phyloP scores from a whole-genome alignment of 2,329 filamentous ascomycete species.

The Alternaria conjuncta region DNA sequence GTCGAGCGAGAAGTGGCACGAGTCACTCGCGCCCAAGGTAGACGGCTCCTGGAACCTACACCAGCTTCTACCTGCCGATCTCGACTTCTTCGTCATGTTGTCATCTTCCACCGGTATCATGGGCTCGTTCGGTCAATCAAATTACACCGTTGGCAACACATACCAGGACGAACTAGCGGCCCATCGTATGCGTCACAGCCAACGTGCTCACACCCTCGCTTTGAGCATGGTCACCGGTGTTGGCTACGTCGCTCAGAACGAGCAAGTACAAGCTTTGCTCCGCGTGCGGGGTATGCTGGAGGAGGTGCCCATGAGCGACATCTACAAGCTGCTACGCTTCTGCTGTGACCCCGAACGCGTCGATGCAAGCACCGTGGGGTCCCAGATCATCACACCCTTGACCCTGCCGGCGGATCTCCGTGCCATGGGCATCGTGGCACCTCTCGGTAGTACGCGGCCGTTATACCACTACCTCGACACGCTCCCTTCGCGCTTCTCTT shows the following conservation, averaged over 20 bases:
- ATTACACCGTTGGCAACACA: slow-evolving; percentile 34
- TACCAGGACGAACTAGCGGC: slow-evolving; percentile 33
- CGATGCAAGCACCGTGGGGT: neutral
- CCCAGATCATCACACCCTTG: slow-evolving; percentile 27
- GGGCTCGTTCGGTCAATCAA: slow-evolving; percentile 28
- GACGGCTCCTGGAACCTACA: slow-evolving; percentile 43
- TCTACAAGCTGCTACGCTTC: slow-evolving; percentile 25
- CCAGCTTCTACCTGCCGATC: slow-evolving; percentile 9
- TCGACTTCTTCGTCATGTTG: slow-evolving; percentile 37
- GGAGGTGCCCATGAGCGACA: slow-evolving; percentile 22
- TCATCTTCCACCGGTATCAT: slow-evolving; percentile 28
- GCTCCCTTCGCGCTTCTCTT: slow-evolving; percentile 11
- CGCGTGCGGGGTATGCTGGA: slow-evolving; percentile 14
- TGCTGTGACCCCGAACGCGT: slow-evolving; percentile 20
- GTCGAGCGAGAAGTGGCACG: slow-evolving; percentile 18
- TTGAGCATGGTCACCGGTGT: slow-evolving; percentile 22
- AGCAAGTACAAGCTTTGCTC: slow-evolving; percentile 16
- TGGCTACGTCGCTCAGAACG: slow-evolving; percentile 22
- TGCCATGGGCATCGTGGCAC: slow-evolving; percentile 19
- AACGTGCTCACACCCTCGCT: slow-evolving; percentile 24
- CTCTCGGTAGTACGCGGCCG: slow-evolving; percentile 20
- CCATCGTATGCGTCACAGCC: slow-evolving; percentile 23
- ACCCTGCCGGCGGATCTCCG: slow-evolving; percentile 23
- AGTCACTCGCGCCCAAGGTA: slow-evolving; percentile 36
- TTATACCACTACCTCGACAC: slow-evolving; percentile 16